phyloP scores from a whole-genome alignment of 768 basidiomycete genomes.

The Collybiopsis luxurians region DNA sequence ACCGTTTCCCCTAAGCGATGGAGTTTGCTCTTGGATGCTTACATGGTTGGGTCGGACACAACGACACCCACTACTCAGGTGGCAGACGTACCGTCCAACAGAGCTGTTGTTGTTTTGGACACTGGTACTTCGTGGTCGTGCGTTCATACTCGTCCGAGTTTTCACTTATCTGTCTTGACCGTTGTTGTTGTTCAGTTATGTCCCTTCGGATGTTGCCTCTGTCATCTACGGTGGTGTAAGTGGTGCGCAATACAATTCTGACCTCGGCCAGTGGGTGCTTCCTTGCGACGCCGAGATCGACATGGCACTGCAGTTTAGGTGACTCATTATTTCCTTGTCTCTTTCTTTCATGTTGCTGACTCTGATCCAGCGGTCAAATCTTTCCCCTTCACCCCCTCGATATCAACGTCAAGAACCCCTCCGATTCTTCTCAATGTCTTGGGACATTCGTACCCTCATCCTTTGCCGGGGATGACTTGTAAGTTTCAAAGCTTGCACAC shows the following conservation, averaged over 20 bases:
- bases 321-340: conserved; percentile 19
- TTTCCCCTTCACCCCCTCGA: conserved; percentile 83
- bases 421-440: conserved; percentile 52
- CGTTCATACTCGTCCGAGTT: conserved; percentile 25
- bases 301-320: conserved; percentile 79
- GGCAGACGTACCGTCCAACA: conserved; percentile 55
- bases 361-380: conserved; percentile 53
- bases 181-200: conserved; percentile 49
- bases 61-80: conserved; percentile 55
- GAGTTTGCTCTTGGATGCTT: conserved; percentile 74
- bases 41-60: conserved; percentile 56
- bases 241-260: conserved; percentile 58
- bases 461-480: conserved; percentile 46
- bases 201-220: conserved; percentile 57
- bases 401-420: conserved; percentile 47
- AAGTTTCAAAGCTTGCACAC: conserved; percentile 44
- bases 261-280: conserved; percentile 61
- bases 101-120: conserved; percentile 75
- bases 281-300: conserved; percentile 77
- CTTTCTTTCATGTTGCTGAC: not conserved
- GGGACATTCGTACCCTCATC: conserved; percentile 74
- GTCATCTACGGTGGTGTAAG: conserved; percentile 66
- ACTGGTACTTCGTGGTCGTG: conserved; percentile 82
- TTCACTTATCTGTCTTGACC: conserved; percentile 3
- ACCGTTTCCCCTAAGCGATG: conserved; percentile 60